A percentile compares a stretch with the other conserved stretches of the same genome.
phyloP scores from a whole-genome alignment of 2,329 filamentous ascomycete genomes.

The Stagonosporopsis vannaccii region DNA sequence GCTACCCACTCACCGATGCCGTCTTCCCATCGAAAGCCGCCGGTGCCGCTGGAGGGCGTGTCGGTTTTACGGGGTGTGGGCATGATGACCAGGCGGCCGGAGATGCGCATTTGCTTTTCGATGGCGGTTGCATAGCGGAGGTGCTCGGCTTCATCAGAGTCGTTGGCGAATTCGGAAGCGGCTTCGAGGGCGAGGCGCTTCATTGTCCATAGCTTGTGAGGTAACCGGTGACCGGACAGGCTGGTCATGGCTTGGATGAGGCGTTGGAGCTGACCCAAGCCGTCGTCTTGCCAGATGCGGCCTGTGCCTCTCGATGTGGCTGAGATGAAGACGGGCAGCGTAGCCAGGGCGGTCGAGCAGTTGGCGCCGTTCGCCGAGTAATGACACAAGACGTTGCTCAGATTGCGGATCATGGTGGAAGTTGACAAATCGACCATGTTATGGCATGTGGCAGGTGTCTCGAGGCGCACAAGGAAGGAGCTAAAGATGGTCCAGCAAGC shows the following conservation, averaged over 20 bases:
- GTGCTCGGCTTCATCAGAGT: slow-evolving; percentile 35
- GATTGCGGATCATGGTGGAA: slow-evolving; percentile 18
- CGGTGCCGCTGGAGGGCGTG: slow-evolving; percentile 28
- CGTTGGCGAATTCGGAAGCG: slow-evolving; percentile 47
- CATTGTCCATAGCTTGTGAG: slow-evolving; percentile 46
- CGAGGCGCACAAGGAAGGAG: slow-evolving; percentile 36
- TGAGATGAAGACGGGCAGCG: slow-evolving; percentile 40
- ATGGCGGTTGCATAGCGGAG: slow-evolving; percentile 39
- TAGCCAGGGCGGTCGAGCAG: slow-evolving; percentile 30
- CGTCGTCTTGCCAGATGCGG: slow-evolving; percentile 44
- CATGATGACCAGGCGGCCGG: slow-evolving; percentile 36
- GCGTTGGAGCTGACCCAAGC: slow-evolving; percentile 44
- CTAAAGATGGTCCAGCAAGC: slow-evolving; percentile 38
- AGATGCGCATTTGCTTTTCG: slow-evolving; percentile 41
- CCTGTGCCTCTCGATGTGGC: slow-evolving; percentile 46
- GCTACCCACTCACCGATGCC: slow-evolving; percentile 57
- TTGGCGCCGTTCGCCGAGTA: slow-evolving; percentile 35
- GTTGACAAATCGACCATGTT: slow-evolving; percentile 18
- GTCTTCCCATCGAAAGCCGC: slow-evolving; percentile 53
- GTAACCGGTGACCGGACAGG: slow-evolving; percentile 28
- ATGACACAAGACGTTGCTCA: slow-evolving; percentile 33
- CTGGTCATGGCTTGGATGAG: slow-evolving; percentile 40
- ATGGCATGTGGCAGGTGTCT: slow-evolving; percentile 18
- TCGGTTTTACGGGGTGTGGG: slow-evolving; percentile 40
- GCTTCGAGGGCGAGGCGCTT: slow-evolving; percentile 49